phyloP scores from a whole-genome alignment of 371 early-diverging fungal species.

The Smittium mucronatum region DNA sequence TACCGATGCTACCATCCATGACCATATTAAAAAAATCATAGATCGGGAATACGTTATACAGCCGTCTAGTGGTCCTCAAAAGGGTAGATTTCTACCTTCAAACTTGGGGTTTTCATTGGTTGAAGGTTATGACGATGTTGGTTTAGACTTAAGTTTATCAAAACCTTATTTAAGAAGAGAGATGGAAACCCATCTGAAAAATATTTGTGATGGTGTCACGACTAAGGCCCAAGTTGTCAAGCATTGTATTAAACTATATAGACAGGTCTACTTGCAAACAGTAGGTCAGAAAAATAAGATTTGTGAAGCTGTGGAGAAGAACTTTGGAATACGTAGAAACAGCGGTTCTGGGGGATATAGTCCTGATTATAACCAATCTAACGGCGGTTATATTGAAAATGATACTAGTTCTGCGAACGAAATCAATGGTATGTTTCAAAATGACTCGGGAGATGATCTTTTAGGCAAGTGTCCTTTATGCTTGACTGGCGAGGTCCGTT shows the following conservation, averaged over 20 bases:
- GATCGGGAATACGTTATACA: constrained; percentile 83
- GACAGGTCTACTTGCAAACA: constrained; percentile 44
- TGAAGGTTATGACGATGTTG: constrained; percentile 80
- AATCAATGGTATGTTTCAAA: too few relatives aligned
- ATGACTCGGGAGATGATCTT: not conserved
- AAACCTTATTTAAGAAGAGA: constrained; percentile 73
- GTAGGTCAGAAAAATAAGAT: constrained; percentile 34
- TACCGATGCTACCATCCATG: constrained; percentile 99
- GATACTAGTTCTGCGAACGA: not conserved
- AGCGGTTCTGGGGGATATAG: constrained; percentile 11
- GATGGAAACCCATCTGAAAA: constrained; percentile 57
- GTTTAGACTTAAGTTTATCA: constrained; percentile 62
- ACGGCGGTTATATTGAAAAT: constrained; percentile 6
- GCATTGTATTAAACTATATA: constrained; percentile 45
- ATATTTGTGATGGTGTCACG: constrained; percentile 50
- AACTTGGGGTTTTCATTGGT: constrained; percentile 88
- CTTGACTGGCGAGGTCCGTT: not conserved
- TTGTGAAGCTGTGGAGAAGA: constrained; percentile 30
- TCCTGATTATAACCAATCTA: constrained; percentile 8
- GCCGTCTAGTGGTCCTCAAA: constrained; percentile 17
- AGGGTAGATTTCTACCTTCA: constrained; percentile 64
- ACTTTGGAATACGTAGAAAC: constrained; percentile 23
- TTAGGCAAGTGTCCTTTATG: not conserved
- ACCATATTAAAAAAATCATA: constrained; percentile 95
- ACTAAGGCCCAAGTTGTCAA: constrained; percentile 43